These are phyloP conservation scores for Paraconiothyrium brasiliense DNA, from an alignment of 2,329 filamentous ascomycete species.

Conservation along the genomic window DNA sequence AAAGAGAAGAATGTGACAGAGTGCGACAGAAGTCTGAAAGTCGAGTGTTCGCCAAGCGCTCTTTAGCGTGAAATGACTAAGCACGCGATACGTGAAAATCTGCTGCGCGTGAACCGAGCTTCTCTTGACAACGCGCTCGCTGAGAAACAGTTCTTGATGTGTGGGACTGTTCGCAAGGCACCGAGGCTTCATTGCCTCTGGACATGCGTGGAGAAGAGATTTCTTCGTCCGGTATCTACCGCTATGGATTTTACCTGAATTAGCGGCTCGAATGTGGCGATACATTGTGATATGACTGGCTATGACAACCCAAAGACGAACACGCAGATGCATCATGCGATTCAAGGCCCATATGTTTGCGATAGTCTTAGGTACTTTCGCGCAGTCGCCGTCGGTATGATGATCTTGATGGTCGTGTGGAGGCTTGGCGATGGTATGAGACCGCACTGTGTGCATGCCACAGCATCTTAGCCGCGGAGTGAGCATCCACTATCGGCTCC, in stretches of 20 bases:
- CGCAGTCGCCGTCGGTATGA: no score
- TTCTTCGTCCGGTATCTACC: conserved; percentile 61
- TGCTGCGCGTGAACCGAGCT: conserved; percentile 19
- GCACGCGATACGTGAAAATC: conserved; percentile 35
- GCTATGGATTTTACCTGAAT: conserved; percentile 60
- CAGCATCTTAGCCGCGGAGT: neutral
- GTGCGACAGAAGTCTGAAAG: conserved; percentile 31
- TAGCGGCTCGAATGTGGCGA: conserved; percentile 62
- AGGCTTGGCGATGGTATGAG: no score
- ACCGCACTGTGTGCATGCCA: no score
- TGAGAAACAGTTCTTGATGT: conserved; percentile 43
- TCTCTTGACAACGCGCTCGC: conserved; percentile 47
- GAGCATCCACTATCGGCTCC: neutral
- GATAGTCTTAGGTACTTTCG: no score
- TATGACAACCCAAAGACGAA: no score
- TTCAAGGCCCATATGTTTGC: neutral
- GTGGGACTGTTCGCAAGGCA: conserved; percentile 46
- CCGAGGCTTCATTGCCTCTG: conserved; percentile 56
- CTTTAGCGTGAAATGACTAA: conserved; percentile 47
- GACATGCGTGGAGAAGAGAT: conserved; percentile 56
- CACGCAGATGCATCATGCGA: neutral
- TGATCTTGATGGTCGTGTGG: no score
- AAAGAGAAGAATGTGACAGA: conserved; percentile 25
- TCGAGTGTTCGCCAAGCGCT: conserved; percentile 17
- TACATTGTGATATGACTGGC: conserved; percentile 43